Base-by-base conservation (phyloP, 1,284 basidiomycete species). In the Flammula alnicola region DNA sequence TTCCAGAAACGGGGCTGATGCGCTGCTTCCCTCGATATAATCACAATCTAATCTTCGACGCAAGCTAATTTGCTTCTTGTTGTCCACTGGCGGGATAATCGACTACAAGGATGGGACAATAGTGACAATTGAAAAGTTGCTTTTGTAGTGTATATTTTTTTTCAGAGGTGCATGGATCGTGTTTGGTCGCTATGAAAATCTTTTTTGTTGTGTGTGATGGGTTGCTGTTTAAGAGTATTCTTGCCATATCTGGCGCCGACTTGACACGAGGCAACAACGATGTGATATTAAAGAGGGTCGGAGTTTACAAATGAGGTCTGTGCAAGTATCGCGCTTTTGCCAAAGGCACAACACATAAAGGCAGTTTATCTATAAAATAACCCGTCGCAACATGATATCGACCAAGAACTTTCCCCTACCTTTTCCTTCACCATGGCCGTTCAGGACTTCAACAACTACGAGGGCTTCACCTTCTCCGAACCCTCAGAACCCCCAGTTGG, bases 261-360 rank as follows among this genome's bases (percentile, higher is more conserved):
- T 14, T 8, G 16, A 8, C 44, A 38, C 37, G 49, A 42, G 27
- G 53, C 43, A n/a, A 16, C 12, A 19, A 38, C 62, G 64, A 64
- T 51, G 66, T 65, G 59, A 67, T 66, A 66, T 62, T 61, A 65
- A 60, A 42, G 57, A 44, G 48, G 49, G 57, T 45, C 52, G 47
- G 49, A 27, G 36, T 19, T 25, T 33, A 42, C 26, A 57, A 51
- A 14, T n/a, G n/a, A n/a, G 42, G 37, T 45, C 43, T 32, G 42
- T 42, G 44, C 36, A n/a, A n/a, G n/a, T n/a, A n/a, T 23, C n/a
- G 3, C 6, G 35, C 10, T 12, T 23, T 22, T 20, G 17, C 27
- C 27, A 5, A 29, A 20, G 17, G 14, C 35, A 20, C 29, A 19
- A 17, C 8, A 26, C 5, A 37, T 19, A 45, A 45, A 30, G 44